Percentiles rank a stretch among this genome's conserved stretches.
phyloP scores from a whole-genome alignment of 2,329 filamentous ascomycete genomes.

The Sporothrix brunneoviolacea region DNA sequence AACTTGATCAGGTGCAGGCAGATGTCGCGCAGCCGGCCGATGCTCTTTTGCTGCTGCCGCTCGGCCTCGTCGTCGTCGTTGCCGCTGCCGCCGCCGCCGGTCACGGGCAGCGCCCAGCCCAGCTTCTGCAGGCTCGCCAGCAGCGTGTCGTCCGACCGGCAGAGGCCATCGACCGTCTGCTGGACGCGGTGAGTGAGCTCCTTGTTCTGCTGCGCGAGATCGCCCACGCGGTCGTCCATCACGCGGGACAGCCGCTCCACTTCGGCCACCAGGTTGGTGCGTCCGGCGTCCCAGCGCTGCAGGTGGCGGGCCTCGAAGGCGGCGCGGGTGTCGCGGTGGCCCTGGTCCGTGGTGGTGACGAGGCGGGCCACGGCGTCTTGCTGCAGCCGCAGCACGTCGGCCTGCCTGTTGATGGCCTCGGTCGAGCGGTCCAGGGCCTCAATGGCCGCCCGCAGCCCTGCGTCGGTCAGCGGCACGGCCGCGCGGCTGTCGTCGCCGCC shows the following conservation, averaged over 20 bases:
- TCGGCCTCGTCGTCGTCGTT: slow-evolving; percentile 21
- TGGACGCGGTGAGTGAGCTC: slow-evolving; percentile 38
- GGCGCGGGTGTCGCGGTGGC: slow-evolving; percentile 28
- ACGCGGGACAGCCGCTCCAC: slow-evolving; percentile 43
- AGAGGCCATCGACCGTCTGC: slow-evolving; percentile 40
- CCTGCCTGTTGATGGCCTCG: slow-evolving; percentile 56
- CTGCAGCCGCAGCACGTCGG: slow-evolving; percentile 53
- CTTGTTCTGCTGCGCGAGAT: slow-evolving; percentile 46
- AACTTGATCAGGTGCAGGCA: slow-evolving; percentile 53
- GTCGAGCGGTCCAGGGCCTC: slow-evolving; percentile 60
- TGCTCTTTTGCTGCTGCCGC: slow-evolving; percentile 43
- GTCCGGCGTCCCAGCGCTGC: slow-evolving; percentile 34
- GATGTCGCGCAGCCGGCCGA: slow-evolving; percentile 52
- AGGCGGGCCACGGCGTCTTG: slow-evolving; percentile 52
- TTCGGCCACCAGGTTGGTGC: slow-evolving; percentile 35
- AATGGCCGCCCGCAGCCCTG: slow-evolving; percentile 55
- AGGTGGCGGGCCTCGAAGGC: slow-evolving; percentile 29
- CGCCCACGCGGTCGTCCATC: slow-evolving; percentile 39
- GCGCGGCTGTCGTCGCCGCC: slow-evolving; percentile 27
- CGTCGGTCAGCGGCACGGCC: slow-evolving; percentile 51
- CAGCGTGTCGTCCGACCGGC: slow-evolving; percentile 59
- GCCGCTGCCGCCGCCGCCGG: slow-evolving; percentile 30
- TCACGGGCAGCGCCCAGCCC: slow-evolving; percentile 45
- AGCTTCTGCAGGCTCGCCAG: slow-evolving; percentile 60
- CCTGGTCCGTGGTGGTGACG: slow-evolving; percentile 33